Evolutionary conservation across 352 stramenopile species (phyloP), one percentile per base, ranked within the genome.

Genomic region (Globisporangium cystogenes): DNA sequence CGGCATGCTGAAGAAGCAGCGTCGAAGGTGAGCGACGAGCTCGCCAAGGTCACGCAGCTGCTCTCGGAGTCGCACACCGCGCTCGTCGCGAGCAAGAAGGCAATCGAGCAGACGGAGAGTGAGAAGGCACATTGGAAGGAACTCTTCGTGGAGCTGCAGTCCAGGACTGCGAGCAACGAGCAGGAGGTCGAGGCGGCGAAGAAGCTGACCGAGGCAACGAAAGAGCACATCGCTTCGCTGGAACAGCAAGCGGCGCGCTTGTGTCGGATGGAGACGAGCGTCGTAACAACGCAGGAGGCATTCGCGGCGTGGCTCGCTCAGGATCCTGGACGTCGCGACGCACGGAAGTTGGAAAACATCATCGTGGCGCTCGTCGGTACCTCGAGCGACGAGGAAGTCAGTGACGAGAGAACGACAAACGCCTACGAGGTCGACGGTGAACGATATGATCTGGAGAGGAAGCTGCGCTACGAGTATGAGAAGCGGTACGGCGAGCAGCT

Each of bases 401-500:
- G 7, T n/a, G 18, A 20, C n/a, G 23, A 31, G 3, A n/a, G 12
- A 2, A 24, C n/a, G 15, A 33, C 23, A 27, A 31, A 27, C 24
- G 20, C 10, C 12, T 2, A 26, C 11, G 27, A 51, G 3, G 15
- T 40, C 14, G 43, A 24, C n/a, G 21, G 11, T 8, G 46, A 54
- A 27, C 20, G 31, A 50, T 57, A 51, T 1, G 65, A 70, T 23
- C 24, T 69, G 8, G 64, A 79, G 46, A 39, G 48, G 3, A 72
- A 65, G 12, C 43, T 89, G 16, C 64, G 60, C 4, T 70, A 74
- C 42, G 69, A 82, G 37, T 84, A 76, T 29, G 73, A 87, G 46
- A 65, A 52, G 41, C 72, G 65, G 7, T 87, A 78, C 54, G 49
- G 72, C 26, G 65, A 84, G 0, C 76, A 82, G 59, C 48, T 89